Percentiles rank a stretch among this genome's conserved stretches.
These are phyloP conservation scores for Penicillium janthinellum DNA, from an alignment of 2,329 filamentous ascomycete species.

Conservation along the genomic window DNA sequence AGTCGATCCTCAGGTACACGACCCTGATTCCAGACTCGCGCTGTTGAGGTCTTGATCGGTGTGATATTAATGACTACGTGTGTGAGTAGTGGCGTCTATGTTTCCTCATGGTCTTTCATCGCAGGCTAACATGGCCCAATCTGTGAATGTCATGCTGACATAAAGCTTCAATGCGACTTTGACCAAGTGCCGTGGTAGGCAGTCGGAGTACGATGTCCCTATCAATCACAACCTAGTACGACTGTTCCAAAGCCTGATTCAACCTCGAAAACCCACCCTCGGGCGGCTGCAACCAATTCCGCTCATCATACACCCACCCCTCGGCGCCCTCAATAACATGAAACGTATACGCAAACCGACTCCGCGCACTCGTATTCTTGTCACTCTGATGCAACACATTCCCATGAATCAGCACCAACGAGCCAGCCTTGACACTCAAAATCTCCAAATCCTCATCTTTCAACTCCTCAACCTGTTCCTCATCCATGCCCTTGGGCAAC, in stretches of 20 bases:
- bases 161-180: too few relatives aligned
- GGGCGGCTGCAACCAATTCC: constrained; percentile 92
- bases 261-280: constrained; percentile 74
- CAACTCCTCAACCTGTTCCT: constrained; percentile 39
- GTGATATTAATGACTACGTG: too few relatives aligned
- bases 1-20: too few relatives aligned
- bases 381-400: constrained; percentile 96
- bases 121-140: too few relatives aligned
- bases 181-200: too few relatives aligned
- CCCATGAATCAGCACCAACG: constrained; percentile 90
- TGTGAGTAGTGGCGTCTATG: too few relatives aligned
- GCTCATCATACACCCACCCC: constrained; percentile 69
- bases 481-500: constrained; percentile 62
- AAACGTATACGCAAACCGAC: constrained; percentile 95
- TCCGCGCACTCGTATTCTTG: constrained; percentile 82
- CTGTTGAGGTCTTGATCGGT: too few relatives aligned
- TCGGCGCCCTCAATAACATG: constrained; percentile 87
- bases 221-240: too few relatives aligned
- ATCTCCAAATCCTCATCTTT: constrained; percentile 63
- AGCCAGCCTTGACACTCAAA: constrained; percentile 87
- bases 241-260: not conserved
- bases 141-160: too few relatives aligned
- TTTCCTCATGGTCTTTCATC: too few relatives aligned
- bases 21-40: too few relatives aligned
- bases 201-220: too few relatives aligned